Base-by-base conservation (phyloP, 78 protist genomes). In the Isochrysis galbana region DNA sequence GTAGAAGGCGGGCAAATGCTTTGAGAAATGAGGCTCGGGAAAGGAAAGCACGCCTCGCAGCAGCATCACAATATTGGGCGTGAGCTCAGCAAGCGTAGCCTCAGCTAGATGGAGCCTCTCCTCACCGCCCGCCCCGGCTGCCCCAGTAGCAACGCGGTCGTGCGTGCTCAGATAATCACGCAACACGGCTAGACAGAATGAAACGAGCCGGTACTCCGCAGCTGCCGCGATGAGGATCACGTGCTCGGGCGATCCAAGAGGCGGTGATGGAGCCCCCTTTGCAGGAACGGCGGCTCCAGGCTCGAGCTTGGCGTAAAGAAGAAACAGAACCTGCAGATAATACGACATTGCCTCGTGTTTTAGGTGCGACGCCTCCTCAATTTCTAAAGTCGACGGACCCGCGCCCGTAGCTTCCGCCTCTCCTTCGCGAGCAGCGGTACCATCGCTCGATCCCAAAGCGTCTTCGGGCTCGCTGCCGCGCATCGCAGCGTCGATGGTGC, bases 181-280 rank as follows among this genome's bases (percentile, higher is more conserved):
- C 84, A 77, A 1, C 47, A 77, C 84, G 84, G 34, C 47, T 32
- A 77, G 84, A 7, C 47, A 77, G 19, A 77, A 77, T 23, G 84
- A 77, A 32, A 77, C 46, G 84, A 77, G 84, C 29, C 84, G 44
- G 84, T 77, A 77, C 47, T 77, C 84, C 2, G 46, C 84, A 5
- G 84, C 84, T 7, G 84, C 44, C 34, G 47, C 84, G 46, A 77
- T 77, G 46, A 77, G 84, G 29, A 39, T 22, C 32, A 39, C 23
- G 84, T 77, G 84, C 74, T 11, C 74, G 5, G 10, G 29, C 74
- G 84, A 77, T 41, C 84, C 84, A 19, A 77, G 84, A 25, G 84
- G 47, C 32, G 84, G 84, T 46, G 84, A 46, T 29, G 44, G 47
- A 25, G 44, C 46, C 34, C 5, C 23, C 32, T 29, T 5, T 7